Evolutionary conservation across 2,329 filamentous ascomycete species (phyloP), one percentile per base, ranked within the genome.

Genomic region (Chrysoporthe puriensis): DNA sequence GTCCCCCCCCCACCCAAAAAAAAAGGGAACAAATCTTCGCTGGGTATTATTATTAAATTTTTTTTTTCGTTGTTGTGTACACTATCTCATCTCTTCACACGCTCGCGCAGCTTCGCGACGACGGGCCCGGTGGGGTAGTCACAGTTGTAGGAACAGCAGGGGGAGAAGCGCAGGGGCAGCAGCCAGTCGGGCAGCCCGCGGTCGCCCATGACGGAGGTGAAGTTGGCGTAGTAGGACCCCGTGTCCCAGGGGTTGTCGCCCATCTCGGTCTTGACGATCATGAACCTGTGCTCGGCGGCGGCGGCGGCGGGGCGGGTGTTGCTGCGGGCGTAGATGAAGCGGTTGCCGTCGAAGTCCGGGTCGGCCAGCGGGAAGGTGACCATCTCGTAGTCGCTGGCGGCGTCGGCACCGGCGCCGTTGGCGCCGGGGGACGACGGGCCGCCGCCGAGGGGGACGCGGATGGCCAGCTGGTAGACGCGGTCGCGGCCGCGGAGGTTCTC

Each of bases 221-320:
- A 90, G 74, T 98, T 98, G 40, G 83, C 79, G 70, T 86, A 83
- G 70, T 86, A 83, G 9, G 80, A 79, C 1, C 91, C 92, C 0
- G 96, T 81, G 73, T 97, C 88, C 89, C 93, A 99, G 0, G 93
- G 93, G 72, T 97, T 97, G 72, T 96, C 90, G 11, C 92, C 90
- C 0, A 87, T 85, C 3, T 88, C 82, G 0, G 91, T 92, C 69
- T 87, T 85, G 1, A 97, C 82, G 52, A 98, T 90, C 14, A 92
- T 93, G 76, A 97, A 98, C 32, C 60, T 68, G 68, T 70, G 63
- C 62, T 70, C 68, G 18, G 63, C 44, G 32, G 3, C 74, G 73
- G 3, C 74, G 73, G 21, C 26, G 26, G 72, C 40, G 42, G 61
- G 26, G 9, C 14, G 48, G 7, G 46, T 50, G 43, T 63, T 66